phyloP scores from a whole-genome alignment of 208 protist species.

The Leishmania gerbilli region DNA sequence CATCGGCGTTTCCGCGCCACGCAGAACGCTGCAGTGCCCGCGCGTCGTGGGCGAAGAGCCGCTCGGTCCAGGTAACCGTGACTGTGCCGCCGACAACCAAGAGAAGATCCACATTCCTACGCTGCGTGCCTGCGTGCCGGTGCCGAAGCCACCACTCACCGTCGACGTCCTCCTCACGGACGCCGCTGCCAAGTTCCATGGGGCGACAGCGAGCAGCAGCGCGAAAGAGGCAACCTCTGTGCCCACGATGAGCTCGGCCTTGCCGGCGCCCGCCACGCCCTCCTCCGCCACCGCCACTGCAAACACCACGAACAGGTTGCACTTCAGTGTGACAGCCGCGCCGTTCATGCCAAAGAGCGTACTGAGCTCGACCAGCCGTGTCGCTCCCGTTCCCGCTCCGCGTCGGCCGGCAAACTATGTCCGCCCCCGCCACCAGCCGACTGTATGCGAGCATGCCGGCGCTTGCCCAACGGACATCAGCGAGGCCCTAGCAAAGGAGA shows the following conservation, averaged over 20 bases:
- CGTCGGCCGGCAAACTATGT: not conserved
- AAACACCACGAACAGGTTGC: constrained; percentile 16
- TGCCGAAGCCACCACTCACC: constrained; percentile 22
- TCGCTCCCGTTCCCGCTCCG: not conserved
- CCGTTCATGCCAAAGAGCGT: constrained; percentile 19
- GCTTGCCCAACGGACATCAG: not conserved
- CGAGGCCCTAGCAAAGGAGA: constrained; percentile 18
- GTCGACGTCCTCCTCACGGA: constrained; percentile 15
- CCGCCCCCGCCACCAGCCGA: not conserved
- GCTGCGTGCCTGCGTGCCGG: not conserved
- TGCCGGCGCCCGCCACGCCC: not conserved
- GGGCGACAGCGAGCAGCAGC: not conserved
- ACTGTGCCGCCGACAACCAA: not conserved
- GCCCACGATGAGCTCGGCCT: constrained; percentile 3
- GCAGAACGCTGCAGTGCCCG: constrained; percentile 15
- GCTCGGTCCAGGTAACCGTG: not conserved
- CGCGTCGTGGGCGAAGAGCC: constrained; percentile 9
- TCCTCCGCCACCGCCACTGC: not conserved
- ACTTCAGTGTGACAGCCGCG: constrained; percentile 24
- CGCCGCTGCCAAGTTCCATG: not conserved
- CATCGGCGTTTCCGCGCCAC: not conserved
- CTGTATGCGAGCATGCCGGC: constrained; percentile 2
- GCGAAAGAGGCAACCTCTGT: not conserved
- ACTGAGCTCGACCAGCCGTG: constrained; percentile 1
- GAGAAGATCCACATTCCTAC: not conserved